A percentile compares a stretch with the other conserved stretches of the same genome.
Evolutionary conservation across 2,329 filamentous ascomycete genomes (phyloP).

Genomic region (Pseudocercospora ulei): DNA sequence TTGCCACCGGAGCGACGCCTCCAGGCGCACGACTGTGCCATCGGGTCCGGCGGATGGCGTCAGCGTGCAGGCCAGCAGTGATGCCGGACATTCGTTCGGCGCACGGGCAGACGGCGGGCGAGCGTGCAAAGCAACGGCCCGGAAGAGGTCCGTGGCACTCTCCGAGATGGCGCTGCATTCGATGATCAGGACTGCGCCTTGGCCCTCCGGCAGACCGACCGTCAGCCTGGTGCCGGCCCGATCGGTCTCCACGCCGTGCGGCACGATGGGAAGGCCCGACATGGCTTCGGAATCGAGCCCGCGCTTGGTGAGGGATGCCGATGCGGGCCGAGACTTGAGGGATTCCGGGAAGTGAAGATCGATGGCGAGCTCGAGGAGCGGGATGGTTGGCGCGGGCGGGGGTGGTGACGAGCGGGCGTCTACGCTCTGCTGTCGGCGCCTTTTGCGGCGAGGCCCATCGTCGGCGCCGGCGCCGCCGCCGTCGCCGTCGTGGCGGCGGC

Average conservation of each 20-base stretch:
- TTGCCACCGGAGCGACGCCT: conserved; percentile 27
- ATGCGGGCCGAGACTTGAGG: conserved; percentile 10
- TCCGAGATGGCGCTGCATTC: conserved; percentile 20
- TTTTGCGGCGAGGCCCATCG: conserved; percentile 17
- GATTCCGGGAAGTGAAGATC: conserved; percentile 29
- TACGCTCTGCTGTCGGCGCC: not conserved
- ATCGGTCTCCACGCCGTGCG: conserved; percentile 19
- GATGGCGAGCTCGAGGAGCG: conserved; percentile 25
- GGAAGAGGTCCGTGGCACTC: conserved; percentile 16
- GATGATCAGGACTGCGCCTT: conserved; percentile 24
- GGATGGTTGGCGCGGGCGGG: conserved; percentile 19
- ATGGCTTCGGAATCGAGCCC: conserved; percentile 24
- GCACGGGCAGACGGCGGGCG: conserved; percentile 13
- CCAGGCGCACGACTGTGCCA: conserved; percentile 26
- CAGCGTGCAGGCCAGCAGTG: conserved; percentile 21
- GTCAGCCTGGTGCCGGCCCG: conserved; percentile 18
- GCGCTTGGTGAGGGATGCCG: conserved; percentile 12
- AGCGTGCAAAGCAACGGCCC: conserved; percentile 17
- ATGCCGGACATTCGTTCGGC: conserved; percentile 18
- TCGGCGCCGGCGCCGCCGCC: too few relatives aligned
- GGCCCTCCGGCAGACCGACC: conserved; percentile 16
- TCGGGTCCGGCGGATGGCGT: conserved; percentile 24
- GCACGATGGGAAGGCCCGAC: conserved; percentile 19
- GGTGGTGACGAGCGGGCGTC: not conserved
- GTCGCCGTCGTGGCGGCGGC: too few relatives aligned